These are phyloP conservation scores for Pelargonium nanum DNA, from an alignment of 345 rosid species.

Conservation along the genomic window DNA sequence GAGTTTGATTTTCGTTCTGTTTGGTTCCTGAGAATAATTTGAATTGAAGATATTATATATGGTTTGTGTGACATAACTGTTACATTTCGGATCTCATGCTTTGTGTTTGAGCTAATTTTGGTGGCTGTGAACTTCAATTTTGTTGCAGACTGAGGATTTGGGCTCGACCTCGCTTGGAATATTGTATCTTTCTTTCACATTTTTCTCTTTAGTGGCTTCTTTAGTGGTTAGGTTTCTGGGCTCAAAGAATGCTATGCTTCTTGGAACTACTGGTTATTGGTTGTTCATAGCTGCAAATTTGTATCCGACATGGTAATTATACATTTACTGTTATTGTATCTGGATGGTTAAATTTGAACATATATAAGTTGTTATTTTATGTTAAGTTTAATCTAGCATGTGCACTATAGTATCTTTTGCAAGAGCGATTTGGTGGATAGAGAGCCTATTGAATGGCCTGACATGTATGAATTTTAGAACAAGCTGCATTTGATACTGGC, in stretches of 20 bases:
- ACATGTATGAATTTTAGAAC: too few relatives aligned
- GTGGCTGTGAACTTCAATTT: constrained; percentile 5
- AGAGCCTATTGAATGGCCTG: too few relatives aligned
- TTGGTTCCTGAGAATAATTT: neutral
- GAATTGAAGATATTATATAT: neutral
- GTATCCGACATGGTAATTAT: constrained; percentile 61
- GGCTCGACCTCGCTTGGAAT: constrained; percentile 87
- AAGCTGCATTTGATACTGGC: too few relatives aligned
- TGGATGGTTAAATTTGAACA: neutral
- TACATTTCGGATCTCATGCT: neutral
- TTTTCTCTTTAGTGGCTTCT: constrained; percentile 70
- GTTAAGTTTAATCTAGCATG: too few relatives aligned
- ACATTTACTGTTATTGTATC: neutral
- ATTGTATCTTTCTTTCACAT: constrained; percentile 69
- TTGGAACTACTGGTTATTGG: constrained; percentile 92
- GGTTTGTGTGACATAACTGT: neutral
- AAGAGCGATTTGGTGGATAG: too few relatives aligned
- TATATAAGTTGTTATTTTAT: too few relatives aligned
- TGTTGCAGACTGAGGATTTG: constrained; percentile 53
- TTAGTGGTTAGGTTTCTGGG: constrained; percentile 71
- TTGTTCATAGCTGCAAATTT: constrained; percentile 81
- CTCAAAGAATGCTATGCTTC: constrained; percentile 67
- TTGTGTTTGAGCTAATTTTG: neutral
- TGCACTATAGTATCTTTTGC: too few relatives aligned
- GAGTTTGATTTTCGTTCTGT: constrained; percentile 12